Evolutionary conservation across 192 early-diverging fungal species (phyloP), one percentile per base, ranked within the genome.

Genomic region (Mortierella alpina): DNA sequence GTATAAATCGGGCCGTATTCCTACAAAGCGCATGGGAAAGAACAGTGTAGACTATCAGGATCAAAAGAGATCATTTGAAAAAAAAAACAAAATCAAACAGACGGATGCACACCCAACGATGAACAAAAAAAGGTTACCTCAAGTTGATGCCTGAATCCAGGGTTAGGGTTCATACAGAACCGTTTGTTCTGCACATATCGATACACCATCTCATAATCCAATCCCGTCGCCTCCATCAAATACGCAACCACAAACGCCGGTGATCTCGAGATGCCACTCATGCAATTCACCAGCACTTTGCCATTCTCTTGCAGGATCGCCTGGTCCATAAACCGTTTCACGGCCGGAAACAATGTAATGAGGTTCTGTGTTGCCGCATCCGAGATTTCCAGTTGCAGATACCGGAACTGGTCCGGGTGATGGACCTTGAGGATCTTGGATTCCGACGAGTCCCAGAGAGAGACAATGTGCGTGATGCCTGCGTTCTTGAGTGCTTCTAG

Each of bases 161-260:
- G 92, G 65, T 91, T 91, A 14, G 94, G 94, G 70, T 93, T 93
- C 82, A 95, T 93, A 75, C 96, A 98, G 73, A 96, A 93, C 63
- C 96, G 66, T 54, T 90, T 87, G 65, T 92, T 93, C 77, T 97
- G 96, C 20, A 98, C 94, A 86, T 88, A 95, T 47, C 89, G 86
- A 71, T 92, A 95, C 4, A 95, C 94, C 18, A 90, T 84, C 23
- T 84, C 68, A 60, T 92, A 95, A 40, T 87, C 86, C 75, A 92
- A 73, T 2, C 86, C 79, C 77, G 90, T 87, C 0, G 86, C 86
- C 66, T 92, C 92, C 93, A 98, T 98, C 48, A 97, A 68, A 84
- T 96, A 98, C 4, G 95, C 95, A 39, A 96, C 90, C 0, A 96
- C 93, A 84, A 98, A 95, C 45, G 92, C 86, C 9, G 96, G 93